Evolutionary conservation across 371 early-diverging fungal species (phyloP), one percentile per base, ranked within the genome.

Genomic region (Syncephalastrum sp.): DNA sequence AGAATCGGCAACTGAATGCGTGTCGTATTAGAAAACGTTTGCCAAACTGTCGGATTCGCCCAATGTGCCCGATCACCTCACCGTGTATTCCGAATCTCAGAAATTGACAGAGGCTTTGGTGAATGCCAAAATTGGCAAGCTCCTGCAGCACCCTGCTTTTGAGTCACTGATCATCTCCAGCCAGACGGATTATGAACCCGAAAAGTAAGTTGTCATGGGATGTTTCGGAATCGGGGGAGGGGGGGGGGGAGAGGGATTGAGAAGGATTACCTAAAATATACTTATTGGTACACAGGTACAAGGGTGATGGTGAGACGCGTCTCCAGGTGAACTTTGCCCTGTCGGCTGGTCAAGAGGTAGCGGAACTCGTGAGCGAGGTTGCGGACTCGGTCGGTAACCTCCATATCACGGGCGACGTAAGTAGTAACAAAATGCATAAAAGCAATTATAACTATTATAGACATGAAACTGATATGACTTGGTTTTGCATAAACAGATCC

Each of bases 151-250:
- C 6, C 51, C 60, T 14, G 76, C 61, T 48, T 70, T 79, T 33
- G 67, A 72, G 49, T 66, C 66, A 13, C 64, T 75, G 41, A 56
- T 76, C 13, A 63, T 79, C 42, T 65, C 74, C n/a, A 69, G 70
- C 48, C 60, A 69, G 24, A 82, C 82, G 42, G 78, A 82, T 16
- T 74, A 71, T 57, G 81, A 82, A 13, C 75, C 70, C 24, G 63
- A 65, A 57, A 50, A 49, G 69, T 73, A 63, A 64, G 50, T 42
- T 24, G 25, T 46, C 16, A 23, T 33, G 38, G 38, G 38, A 33
- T 12, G 38, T 33, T 33, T 33, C 38, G 38, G 38, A 33, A 46
- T 16, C 47, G 4, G 6, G 15, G n/a, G 23, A n/a, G 41, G 25
- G 6, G 23, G 3, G 45, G 12, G 10, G 4, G 19, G 16, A 10